Base-by-base conservation (phyloP, 2,329 filamentous ascomycete species). In the Pyrenophora tritici-repentis region DNA sequence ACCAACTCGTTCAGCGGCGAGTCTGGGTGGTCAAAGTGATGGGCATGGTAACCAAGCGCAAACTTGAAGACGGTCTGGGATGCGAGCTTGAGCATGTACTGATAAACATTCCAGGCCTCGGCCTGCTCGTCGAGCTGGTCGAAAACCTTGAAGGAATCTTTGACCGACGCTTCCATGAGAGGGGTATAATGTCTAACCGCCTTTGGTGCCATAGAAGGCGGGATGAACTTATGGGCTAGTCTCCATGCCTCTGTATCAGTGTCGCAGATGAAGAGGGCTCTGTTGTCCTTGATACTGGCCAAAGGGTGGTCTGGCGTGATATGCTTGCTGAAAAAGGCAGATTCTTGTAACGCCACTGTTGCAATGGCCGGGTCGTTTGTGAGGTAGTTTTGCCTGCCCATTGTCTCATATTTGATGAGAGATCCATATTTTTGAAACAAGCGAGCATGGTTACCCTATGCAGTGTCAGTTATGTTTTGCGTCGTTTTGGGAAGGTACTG, bases 51-150 rank as follows among this genome's bases (percentile, higher is more conserved):
- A 6, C 56, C 56, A 1, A 56, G 50, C 24, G 44, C 41, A 24
- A 59, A 50, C 12, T 54, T 50, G 20, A 48, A 53, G 9, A 59
- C 47, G 3, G 50, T 48, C 10, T 59, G 53, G 3, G 46, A 50
- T 1, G 49, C 56, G 6, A 59, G 47, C 37, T 59, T 59, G 10
- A 59, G 22, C 56, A 59, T 59, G 43, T 59, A 59, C 34, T 54
- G 49, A 9, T 59, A 59, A 3, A 56, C 56, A 16, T 59, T 59
- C 49, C 49, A 59, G 1, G 50, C 44, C 31, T 59, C 49, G n/a
- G 42, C 53, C 9, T 53, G n/a, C 22, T 50, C 53, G 22, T 59
- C 48, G 3, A 59, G 53, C 47, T 56, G 16, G 20, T 59, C 56
- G n/a, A 59, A 59, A 4, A 59, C 56, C 20, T 56, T 56, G 50